A percentile compares a stretch with the other conserved stretches of the same genome.
Conservation (phyloP, 2,329 filamentous ascomycete genomes). For the Fusarium sp. region DNA sequence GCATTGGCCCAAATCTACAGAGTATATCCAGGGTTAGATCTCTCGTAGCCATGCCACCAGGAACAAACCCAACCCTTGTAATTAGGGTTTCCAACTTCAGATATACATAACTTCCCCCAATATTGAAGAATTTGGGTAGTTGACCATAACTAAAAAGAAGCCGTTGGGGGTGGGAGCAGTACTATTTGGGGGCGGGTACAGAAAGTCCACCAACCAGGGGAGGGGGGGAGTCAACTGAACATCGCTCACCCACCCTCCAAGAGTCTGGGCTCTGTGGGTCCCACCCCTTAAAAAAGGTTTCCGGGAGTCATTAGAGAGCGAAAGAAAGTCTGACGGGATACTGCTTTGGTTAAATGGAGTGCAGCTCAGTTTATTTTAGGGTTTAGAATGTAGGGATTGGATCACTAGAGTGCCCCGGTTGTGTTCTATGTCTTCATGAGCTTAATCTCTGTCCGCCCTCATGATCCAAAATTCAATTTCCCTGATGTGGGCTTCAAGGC, state of each 20-base stretch:
- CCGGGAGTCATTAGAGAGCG: constrained; percentile 27
- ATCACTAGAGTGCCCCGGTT: constrained; percentile 1
- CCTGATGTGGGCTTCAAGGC: constrained; percentile 18
- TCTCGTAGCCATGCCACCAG: constrained; percentile 36
- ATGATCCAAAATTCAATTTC: constrained; percentile 27
- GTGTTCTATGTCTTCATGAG: constrained; percentile 7
- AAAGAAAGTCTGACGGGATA: constrained; percentile 29
- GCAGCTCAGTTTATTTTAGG: constrained; percentile 9
- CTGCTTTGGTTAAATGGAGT: constrained; percentile 22
- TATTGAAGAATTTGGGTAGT: constrained; percentile 33
- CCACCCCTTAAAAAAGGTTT: constrained; percentile 35
- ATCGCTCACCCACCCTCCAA: constrained; percentile 23
- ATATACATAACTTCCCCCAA: constrained; percentile 34
- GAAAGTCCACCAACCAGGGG: constrained; percentile 45
- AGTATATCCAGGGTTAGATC: too few relatives aligned
- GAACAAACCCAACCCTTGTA: constrained; percentile 29
- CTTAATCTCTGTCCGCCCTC: constrained; percentile 21
- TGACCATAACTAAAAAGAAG: constrained; percentile 8
- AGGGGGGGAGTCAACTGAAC: constrained; percentile 21
- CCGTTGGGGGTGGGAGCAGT: constrained; percentile 39
- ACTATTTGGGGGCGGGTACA: constrained; percentile 43
- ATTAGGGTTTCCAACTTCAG: constrained; percentile 20
- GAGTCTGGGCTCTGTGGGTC: constrained; percentile 23
- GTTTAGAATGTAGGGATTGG: background rate
- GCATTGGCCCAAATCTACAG: too few relatives aligned